Percentiles rank a stretch among this genome's conserved stretches.
Evolutionary conservation across 2,329 filamentous ascomycete genomes (phyloP).

Genomic region (Penicillium concentricum): DNA sequence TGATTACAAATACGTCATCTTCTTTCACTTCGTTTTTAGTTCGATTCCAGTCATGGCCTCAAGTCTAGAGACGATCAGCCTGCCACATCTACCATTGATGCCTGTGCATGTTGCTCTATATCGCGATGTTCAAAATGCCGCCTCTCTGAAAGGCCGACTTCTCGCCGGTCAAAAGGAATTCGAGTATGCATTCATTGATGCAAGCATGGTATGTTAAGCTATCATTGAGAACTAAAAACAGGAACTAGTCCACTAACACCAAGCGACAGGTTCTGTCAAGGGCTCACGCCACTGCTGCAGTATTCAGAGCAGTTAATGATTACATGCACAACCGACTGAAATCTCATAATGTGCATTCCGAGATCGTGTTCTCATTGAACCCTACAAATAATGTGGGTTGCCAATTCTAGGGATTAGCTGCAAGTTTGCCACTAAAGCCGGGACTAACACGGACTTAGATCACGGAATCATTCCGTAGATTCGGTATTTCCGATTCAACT

Average conservation of each 20-base stretch:
- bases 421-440: conserved; percentile 4
- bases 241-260: conserved; percentile 9
- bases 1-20: conserved; percentile 7
- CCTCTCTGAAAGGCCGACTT: conserved; percentile 77
- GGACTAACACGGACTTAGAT: conserved; percentile 59
- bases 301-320: conserved; percentile 73
- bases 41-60: conserved; percentile 24
- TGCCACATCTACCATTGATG: conserved; percentile 75
- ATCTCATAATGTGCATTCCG: conserved; percentile 84
- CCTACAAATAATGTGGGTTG: conserved; percentile 72
- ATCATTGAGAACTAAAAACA: background rate
- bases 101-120: conserved; percentile 74
- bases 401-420: conserved; percentile 10
- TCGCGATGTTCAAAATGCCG: conserved; percentile 71
- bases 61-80: conserved; percentile 61
- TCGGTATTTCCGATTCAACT: conserved; percentile 73
- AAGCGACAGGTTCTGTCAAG: conserved; percentile 64
- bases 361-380: conserved; percentile 78
- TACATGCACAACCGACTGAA: conserved; percentile 62
- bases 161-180: conserved; percentile 80
- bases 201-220: conserved; percentile 61
- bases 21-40: background rate
- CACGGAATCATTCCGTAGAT: conserved; percentile 83
- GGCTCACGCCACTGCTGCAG: conserved; percentile 70
- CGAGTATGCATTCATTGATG: conserved; percentile 93